phyloP scores from a whole-genome alignment of 2,329 filamentous ascomycete species.

The Rutstroemia sp. region DNA sequence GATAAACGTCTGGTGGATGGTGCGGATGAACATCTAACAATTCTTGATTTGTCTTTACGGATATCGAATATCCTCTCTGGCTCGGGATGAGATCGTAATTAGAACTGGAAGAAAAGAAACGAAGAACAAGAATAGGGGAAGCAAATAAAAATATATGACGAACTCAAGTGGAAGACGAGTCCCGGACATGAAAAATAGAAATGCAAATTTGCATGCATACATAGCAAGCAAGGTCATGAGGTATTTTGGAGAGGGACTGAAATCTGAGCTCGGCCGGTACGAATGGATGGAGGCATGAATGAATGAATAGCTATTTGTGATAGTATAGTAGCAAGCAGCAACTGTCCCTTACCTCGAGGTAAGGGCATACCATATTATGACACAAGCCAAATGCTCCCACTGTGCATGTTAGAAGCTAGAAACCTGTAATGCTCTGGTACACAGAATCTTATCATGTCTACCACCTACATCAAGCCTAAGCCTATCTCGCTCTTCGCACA shows the following conservation, averaged over 20 bases:
- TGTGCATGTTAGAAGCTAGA: too few relatives aligned
- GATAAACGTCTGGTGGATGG: constrained; percentile 94
- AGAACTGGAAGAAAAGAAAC: neutral
- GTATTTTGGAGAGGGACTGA: neutral
- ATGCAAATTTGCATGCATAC: neutral
- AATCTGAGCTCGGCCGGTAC: neutral
- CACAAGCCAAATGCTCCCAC: too few relatives aligned
- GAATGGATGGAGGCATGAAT: neutral
- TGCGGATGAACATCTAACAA: constrained; percentile 86
- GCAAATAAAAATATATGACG: too few relatives aligned
- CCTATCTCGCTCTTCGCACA: too few relatives aligned
- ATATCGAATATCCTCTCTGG: constrained; percentile 62
- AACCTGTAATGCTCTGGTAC: too few relatives aligned
- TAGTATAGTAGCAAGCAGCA: too few relatives aligned
- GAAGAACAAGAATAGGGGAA: neutral
- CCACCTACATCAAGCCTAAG: too few relatives aligned
- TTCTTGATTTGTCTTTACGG: constrained; percentile 76
- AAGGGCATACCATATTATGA: too few relatives aligned
- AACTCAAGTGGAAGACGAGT: neutral
- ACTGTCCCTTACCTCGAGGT: too few relatives aligned
- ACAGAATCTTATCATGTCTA: too few relatives aligned
- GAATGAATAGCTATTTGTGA: neutral
- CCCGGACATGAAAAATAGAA: neutral
- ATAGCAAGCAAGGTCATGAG: neutral
- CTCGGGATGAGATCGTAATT: constrained; percentile 9